Percentiles rank a stretch among this genome's conserved stretches.
Evolutionary conservation across 352 stramenopile species (phyloP).

Genomic region (Phytopythium montanum): DNA sequence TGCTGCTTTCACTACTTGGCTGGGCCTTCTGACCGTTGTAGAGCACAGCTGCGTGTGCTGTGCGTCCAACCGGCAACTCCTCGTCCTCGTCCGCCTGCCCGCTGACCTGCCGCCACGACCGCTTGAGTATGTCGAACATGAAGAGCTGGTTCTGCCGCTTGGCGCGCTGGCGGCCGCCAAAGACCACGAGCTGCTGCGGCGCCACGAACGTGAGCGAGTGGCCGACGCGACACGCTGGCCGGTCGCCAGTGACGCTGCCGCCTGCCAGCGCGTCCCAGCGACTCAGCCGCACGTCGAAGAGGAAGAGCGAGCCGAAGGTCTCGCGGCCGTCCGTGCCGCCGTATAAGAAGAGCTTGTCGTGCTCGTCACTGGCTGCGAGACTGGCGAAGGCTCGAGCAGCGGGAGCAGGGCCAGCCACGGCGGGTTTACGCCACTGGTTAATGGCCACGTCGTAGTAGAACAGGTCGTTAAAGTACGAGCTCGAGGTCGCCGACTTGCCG

Average conservation of each 20-base stretch:
- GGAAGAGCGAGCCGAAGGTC: constrained; percentile 55
- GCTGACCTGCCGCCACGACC: constrained; percentile 27
- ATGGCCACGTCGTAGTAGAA: constrained; percentile 70
- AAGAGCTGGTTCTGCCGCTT: constrained; percentile 53
- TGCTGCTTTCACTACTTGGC: background rate
- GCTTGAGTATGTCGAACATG: constrained; percentile 37
- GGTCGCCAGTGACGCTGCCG: constrained; percentile 24
- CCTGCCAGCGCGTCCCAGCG: constrained; percentile 53
- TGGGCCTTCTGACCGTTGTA: constrained; percentile 12
- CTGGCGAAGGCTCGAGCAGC: constrained; percentile 45
- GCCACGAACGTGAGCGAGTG: constrained; percentile 52
- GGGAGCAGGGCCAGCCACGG: constrained; percentile 26
- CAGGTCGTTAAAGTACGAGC: constrained; percentile 62
- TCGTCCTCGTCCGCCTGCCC: background rate
- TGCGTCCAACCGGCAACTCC: constrained; percentile 24
- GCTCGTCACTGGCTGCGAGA: constrained; percentile 37
- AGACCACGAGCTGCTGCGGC: constrained; percentile 50
- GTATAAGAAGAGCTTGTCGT: constrained; percentile 62
- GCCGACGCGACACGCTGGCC: constrained; percentile 50
- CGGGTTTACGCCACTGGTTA: constrained; percentile 51
- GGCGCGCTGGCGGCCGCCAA: constrained; percentile 45
- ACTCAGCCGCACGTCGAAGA: constrained; percentile 43
- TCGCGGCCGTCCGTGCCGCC: constrained; percentile 50
- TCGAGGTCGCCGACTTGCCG: constrained; percentile 46
- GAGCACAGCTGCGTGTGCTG: constrained; percentile 42